phyloP scores from a whole-genome alignment of 2,329 filamentous ascomycete genomes.

The Penicillium paneum region DNA sequence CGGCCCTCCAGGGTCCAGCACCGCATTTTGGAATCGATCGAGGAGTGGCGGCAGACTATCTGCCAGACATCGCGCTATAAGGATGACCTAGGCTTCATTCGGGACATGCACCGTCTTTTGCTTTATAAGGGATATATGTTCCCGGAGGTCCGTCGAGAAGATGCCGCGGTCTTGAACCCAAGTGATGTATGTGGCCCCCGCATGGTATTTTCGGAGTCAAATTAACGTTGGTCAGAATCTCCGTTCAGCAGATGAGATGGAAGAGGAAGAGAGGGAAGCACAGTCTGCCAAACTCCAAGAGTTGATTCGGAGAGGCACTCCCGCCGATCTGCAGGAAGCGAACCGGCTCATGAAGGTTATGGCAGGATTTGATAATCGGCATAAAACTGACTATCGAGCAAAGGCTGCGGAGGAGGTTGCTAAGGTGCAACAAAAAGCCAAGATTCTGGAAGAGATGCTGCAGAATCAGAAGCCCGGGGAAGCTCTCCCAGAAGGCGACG shows the following conservation, averaged over 20 bases:
- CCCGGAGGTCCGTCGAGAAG: conserved; percentile 84
- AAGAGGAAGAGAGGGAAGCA: conserved; percentile 89
- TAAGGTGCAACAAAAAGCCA: conserved; percentile 94
- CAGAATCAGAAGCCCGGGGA: conserved; percentile 80
- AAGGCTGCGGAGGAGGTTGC: conserved; percentile 94
- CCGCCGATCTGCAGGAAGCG: conserved; percentile 91
- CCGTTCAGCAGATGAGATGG: conserved; percentile 97
- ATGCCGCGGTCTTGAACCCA: conserved; percentile 93
- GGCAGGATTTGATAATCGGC: conserved; percentile 92
- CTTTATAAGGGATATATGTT: conserved; percentile 98
- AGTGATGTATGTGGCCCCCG: conserved; percentile 71
- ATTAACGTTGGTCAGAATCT: conserved; percentile 64
- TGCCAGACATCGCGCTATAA: conserved; percentile 97
- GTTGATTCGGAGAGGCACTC: conserved; percentile 84
- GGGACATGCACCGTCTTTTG: conserved; percentile 94
- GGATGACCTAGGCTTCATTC: conserved; percentile 91
- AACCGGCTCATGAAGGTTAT: conserved; percentile 99
- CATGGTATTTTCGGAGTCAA: conserved; percentile 8
- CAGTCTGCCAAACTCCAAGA: conserved; percentile 98
- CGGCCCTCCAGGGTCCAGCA: conserved; percentile 82
- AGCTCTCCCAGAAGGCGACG: conserved; percentile 66
- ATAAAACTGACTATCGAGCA: conserved; percentile 95
- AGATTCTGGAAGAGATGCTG: conserved; percentile 85
- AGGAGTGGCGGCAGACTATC: conserved; percentile 98
- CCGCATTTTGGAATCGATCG: conserved; percentile 91